phyloP scores from a whole-genome alignment of 352 stramenopile species.

The Pythium volutum region DNA sequence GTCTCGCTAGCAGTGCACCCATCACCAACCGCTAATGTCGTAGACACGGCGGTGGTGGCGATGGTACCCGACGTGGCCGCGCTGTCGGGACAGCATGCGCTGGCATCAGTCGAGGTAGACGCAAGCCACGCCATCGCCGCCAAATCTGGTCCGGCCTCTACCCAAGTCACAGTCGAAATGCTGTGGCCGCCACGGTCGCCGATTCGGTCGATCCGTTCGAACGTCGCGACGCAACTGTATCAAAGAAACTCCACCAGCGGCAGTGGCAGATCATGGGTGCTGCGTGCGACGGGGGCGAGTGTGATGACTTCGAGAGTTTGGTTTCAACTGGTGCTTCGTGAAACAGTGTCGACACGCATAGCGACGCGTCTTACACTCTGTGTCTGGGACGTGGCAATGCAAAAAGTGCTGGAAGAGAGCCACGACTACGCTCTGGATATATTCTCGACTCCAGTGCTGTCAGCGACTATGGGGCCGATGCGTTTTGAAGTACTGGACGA shows the following conservation, averaged over 20 bases:
- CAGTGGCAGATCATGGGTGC: not conserved
- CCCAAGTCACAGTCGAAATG: not conserved
- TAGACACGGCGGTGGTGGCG: not conserved
- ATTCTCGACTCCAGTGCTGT: not conserved
- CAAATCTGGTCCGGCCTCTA: not conserved
- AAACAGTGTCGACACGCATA: not conserved
- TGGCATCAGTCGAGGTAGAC: slow-evolving; percentile 2
- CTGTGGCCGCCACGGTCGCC: slow-evolving; percentile 2
- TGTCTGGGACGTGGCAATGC: slow-evolving; percentile 7
- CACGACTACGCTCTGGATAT: not conserved
- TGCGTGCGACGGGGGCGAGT: not conserved
- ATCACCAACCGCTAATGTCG: not conserved
- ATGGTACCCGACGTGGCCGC: slow-evolving; percentile 1
- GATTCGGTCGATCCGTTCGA: slow-evolving; percentile 7
- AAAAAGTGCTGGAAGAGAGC: not conserved
- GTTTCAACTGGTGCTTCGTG: slow-evolving; percentile 9
- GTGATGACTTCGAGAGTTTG: not conserved
- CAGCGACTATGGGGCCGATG: not conserved
- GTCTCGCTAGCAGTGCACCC: slow-evolving; percentile 15
- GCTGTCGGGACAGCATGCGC: not conserved
- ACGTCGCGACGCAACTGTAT: not conserved
- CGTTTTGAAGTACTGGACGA: slow-evolving; percentile 14
- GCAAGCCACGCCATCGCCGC: not conserved
- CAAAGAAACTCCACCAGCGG: not conserved
- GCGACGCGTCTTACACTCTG: not conserved